Base-by-base conservation (phyloP, 805 yeast species). In the Brettanomyces custersianus region DNA sequence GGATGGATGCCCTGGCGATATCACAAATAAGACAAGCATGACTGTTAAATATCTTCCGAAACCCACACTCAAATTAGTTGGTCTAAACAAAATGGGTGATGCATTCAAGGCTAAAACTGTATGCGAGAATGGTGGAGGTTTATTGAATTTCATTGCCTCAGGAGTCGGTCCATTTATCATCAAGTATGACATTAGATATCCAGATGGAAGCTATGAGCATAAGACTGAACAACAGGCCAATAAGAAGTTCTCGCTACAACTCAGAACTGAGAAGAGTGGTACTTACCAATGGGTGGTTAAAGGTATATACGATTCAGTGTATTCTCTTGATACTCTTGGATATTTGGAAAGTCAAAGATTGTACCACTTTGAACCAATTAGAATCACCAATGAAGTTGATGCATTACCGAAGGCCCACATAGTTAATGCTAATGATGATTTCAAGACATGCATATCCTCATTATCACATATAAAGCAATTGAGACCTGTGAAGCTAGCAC, bases 141-240 rank as follows among this genome's bases (percentile, higher is more conserved):
- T 46, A 1, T 35, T 57, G 20, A 51, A 46, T 9, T 39, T 82
- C 13, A 59, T 70, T 38, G 53, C 77, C 8, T 52, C 63, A 17
- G 88, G 88, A 13, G 72, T 68, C 31, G 68, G 72, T 1, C 80
- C 84, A 18, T 85, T 85, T 44, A 57, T 70, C n/a, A 60, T 87
- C 19, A 75, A 72, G 27, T 85, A 86, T 52, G 70, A 73, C n/a
- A 57, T 81, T 12, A 59, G 59, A 20, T 58, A 66, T 27, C 88
- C 92, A 5, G 63, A 59, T 47, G 85, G 85, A 1, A 57, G 51
- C 22, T 34, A 52, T 4, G 75, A 55, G 52, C 35, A 52, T 43
- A 40, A 43, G 47, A 18, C 51, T 43, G 44, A 64, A 19, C 75
- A 74, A 34, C 71, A 76, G 5, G 67, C 75, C 1, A 70, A 75